Evolutionary conservation across 768 basidiomycete genomes (phyloP), one percentile per base, ranked within the genome.

Genomic region (Serpula lacrymans): DNA sequence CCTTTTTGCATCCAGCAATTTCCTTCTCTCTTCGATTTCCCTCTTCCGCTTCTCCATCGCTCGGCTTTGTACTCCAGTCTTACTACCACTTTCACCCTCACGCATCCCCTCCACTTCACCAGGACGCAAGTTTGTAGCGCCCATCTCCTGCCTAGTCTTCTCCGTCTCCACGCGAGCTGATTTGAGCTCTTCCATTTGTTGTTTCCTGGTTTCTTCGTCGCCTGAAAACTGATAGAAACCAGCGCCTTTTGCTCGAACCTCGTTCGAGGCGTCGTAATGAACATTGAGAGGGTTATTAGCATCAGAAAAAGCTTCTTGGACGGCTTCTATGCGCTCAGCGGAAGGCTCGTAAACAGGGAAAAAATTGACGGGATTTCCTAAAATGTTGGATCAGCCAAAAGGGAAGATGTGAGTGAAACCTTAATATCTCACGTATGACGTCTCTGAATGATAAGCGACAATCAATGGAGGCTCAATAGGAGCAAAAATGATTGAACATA

Each of bases 331-430:
- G 6, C 84, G 78, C 45, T 94, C 93, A 1, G 76, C 78, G 9
- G 89, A 82, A 5, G 88, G 93, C 51, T 86, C 80, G 53, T 91
- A 97, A 0, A 84, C 79, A 0, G 94, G 94, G 64, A 93, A 97
- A 59, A 88, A 80, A 48, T 83, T 78, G 21, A 82, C 76, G 11
- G 91, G 88, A 54, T 90, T 88, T 35, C 79, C 90, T 92, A 47
- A 25, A 39, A 25, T 6, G 11, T 27, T 25, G 43, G 31, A 38
- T 50, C 25, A 50, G 39, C 22, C 43, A 26, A n/a, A n/a, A 25
- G 13, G 32, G 14, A 21, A 39, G 25, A 25, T 14, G 5, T 23
- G 11, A 4, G 6, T 6, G 13, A 11, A 26, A 28, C 17, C 26
- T 34, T 47, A 47, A 46, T 47, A 52, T 59, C 53, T 48, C 48